These are phyloP conservation scores for Ganoderma meredithae DNA, from an alignment of 1,284 basidiomycete species.

Conservation along the genomic window DNA sequence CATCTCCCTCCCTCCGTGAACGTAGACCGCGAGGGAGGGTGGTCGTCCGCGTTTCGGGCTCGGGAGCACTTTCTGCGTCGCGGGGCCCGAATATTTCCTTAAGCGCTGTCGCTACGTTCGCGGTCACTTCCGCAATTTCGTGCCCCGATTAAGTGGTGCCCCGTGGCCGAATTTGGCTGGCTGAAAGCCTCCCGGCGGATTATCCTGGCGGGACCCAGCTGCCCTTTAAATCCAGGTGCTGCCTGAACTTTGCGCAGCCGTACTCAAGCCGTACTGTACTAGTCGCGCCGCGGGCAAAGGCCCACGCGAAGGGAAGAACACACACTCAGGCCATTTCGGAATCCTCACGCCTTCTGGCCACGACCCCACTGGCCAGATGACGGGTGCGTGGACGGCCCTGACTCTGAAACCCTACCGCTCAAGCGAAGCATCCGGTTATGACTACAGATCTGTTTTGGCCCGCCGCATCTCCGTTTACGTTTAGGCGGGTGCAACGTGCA, in stretches of 20 bases:
- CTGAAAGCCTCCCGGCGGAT: background rate
- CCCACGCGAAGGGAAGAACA: background rate
- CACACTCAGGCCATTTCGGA: background rate
- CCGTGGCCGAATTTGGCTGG: background rate
- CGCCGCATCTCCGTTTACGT: background rate
- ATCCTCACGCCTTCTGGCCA: background rate
- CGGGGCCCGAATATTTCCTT: background rate
- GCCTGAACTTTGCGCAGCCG: background rate
- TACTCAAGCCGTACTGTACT: no score
- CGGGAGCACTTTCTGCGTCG: background rate
- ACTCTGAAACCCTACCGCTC: background rate
- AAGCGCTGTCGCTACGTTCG: background rate
- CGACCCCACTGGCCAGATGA: background rate
- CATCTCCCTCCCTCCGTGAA: background rate
- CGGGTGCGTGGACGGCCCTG: background rate
- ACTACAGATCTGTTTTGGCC: constrained; percentile 7
- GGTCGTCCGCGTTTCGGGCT: background rate
- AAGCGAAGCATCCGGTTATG: background rate
- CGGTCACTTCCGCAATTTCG: background rate
- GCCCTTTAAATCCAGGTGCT: background rate
- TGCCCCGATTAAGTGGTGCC: constrained; percentile 1
- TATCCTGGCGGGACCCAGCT: background rate
- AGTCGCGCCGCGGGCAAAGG: background rate
- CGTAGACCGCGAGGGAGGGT: background rate
- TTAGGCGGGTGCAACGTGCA: background rate